These are phyloP conservation scores for Eucalyptus globulus DNA, from an alignment of 345 rosid genomes.

Conservation along the genomic window DNA sequence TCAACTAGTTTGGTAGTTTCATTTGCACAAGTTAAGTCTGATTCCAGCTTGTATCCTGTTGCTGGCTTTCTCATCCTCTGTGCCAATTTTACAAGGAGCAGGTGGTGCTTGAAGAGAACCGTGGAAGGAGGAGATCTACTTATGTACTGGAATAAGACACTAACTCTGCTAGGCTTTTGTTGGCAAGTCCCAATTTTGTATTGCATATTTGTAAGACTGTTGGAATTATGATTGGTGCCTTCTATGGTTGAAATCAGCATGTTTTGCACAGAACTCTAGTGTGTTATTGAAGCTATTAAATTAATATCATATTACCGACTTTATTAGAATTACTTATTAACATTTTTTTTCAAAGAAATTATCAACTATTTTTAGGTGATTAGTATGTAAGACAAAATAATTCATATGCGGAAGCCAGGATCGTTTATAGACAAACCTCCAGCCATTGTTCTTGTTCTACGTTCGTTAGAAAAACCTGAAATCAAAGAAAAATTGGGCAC, in stretches of 20 bases:
- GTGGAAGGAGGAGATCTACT: neutral
- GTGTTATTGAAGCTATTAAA: neutral
- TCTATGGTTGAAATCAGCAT: too few species aligned
- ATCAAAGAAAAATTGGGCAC: too few species aligned
- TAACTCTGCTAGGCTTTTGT: neutral
- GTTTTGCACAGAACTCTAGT: neutral
- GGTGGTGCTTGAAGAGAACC: neutral
- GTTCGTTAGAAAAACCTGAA: too few species aligned
- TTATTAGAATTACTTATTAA: neutral
- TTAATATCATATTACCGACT: neutral
- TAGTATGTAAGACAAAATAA: too few species aligned
- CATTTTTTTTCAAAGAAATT: too few species aligned
- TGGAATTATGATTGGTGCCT: too few species aligned
- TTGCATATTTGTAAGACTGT: too few species aligned
- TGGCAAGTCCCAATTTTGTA: too few species aligned
- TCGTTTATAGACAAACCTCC: too few species aligned
- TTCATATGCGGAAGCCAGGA: too few species aligned
- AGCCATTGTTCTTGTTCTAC: too few species aligned
- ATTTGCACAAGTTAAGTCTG: neutral
- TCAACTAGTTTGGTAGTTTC: neutral
- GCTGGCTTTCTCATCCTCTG: neutral
- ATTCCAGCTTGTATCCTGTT: neutral
- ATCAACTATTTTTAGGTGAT: too few species aligned
- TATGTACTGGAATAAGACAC: neutral
- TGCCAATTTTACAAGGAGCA: neutral